phyloP scores from a whole-genome alignment of 257 asterid species.

The Misopates orontium region DNA sequence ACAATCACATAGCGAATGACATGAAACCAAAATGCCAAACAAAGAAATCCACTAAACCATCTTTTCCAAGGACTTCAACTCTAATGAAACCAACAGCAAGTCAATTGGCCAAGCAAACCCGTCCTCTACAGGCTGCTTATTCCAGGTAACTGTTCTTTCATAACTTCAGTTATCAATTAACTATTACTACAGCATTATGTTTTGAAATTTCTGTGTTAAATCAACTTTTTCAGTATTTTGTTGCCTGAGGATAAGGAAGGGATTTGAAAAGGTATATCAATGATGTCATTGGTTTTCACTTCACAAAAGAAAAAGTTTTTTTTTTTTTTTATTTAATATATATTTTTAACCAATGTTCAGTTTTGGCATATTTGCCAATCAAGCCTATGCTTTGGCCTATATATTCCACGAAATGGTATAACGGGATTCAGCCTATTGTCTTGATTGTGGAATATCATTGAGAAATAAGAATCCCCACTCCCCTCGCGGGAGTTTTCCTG shows the following conservation, averaged over 20 bases:
- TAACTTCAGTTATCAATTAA: constrained; percentile 7
- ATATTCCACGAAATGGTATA: too few species aligned
- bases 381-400: too few species aligned
- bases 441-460: too few species aligned
- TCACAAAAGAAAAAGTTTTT: background rate
- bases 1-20: constrained; percentile 47
- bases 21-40: constrained; percentile 42
- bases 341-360: too few species aligned
- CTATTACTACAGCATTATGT: constrained; percentile 6
- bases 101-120: constrained; percentile 90
- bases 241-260: background rate
- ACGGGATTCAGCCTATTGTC: too few species aligned
- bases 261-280: background rate
- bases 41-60: constrained; percentile 49
- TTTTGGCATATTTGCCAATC: too few species aligned
- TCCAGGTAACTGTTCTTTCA: constrained; percentile 50
- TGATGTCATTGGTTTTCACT: background rate
- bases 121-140: constrained; percentile 45
- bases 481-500: too few species aligned
- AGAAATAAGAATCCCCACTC: too few species aligned
- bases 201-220: background rate
- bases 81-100: constrained; percentile 97
- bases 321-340: too few species aligned
- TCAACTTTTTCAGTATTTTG: background rate
- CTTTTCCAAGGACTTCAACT: constrained; percentile 70